Evolutionary conservation across 768 basidiomycete genomes (phyloP), one percentile per base, ranked within the genome.

Genomic region (Kwoniella pini): DNA sequence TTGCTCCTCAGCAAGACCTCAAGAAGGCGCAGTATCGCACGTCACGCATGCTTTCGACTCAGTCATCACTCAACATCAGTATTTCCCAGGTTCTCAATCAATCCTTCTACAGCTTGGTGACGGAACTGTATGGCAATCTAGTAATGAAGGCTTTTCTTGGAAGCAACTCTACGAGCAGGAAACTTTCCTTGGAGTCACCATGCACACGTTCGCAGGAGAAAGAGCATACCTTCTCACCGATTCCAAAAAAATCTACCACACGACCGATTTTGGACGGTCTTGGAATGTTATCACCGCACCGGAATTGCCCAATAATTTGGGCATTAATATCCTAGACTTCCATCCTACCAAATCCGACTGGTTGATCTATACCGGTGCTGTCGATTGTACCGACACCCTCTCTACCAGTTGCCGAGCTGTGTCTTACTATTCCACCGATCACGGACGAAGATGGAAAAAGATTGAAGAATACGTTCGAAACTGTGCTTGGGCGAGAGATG

Each of bases 101-200:
- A 84, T 98, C 56, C 84, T 99, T 30, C 86, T 90, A 39, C 87
- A 90, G 5, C 83, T 96, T 2, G 75, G 77, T 1, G 92, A 98
- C 71, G 78, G 85, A 62, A 83, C 84, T 0, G 82, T 98, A 54
- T 98, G 91, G 91, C 93, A 97, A 80, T 96, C 92, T 0, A 86
- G 85, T 69, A 97, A 93, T 74, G 94, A 99, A 78, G 96, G 95
- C 0, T 92, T 91, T 78, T 86, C 86, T 0, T 99, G 95, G 94
- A 82, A 83, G 42, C 86, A 85, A 60, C 82, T 87, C 13, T 80
- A 76, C 72, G 82, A 85, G 0, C 81, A 80, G 0, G 82, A 87
- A 60, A 84, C 82, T 15, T 89, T 97, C 81, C 80, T 96, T 33
- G 86, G 84, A 0, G 88, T 97, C 79, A 89, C 89, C 69, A 89